phyloP scores from a whole-genome alignment of 2,329 filamentous ascomycete species.

The Hansfordia pulvinata region DNA sequence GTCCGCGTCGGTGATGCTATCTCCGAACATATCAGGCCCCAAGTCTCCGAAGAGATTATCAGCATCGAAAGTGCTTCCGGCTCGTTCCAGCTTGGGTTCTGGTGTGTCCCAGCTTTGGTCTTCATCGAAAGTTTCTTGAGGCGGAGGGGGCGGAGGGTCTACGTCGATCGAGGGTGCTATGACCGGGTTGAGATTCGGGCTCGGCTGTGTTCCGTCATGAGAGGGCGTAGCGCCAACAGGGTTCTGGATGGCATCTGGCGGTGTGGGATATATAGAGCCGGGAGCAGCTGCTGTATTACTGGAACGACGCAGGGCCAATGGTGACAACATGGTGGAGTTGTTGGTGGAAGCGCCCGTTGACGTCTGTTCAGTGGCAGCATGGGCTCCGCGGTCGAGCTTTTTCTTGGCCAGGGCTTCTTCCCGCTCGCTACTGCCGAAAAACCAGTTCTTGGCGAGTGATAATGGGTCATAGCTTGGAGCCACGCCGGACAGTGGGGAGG shows the following conservation, averaged over 20 bases:
- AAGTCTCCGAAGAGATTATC: constrained; percentile 56
- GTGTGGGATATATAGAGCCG: constrained; percentile 56
- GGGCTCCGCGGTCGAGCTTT: constrained; percentile 33
- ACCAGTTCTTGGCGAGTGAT: constrained; percentile 33
- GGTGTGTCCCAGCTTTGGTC: constrained; percentile 25
- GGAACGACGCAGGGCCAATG: constrained; percentile 33
- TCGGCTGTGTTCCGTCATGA: constrained; percentile 40
- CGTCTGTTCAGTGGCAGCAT: constrained; percentile 24
- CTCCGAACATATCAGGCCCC: constrained; percentile 57
- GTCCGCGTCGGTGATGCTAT: constrained; percentile 70
- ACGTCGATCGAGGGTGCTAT: constrained; percentile 19
- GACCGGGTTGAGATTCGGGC: constrained; percentile 32
- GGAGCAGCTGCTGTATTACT: constrained; percentile 26
- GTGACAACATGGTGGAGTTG: constrained; percentile 28
- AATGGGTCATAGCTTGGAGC: constrained; percentile 35
- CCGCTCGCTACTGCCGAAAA: constrained; percentile 25
- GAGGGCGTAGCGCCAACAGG: constrained; percentile 38
- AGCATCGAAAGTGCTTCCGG: constrained; percentile 28
- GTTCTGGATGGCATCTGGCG: constrained; percentile 50
- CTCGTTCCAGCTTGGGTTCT: constrained; percentile 31
- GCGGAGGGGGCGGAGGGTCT: constrained; percentile 18
- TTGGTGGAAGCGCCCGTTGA: too few relatives aligned
- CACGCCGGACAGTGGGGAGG: constrained; percentile 23
- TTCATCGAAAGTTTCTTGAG: constrained; percentile 18
- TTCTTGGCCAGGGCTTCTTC: constrained; percentile 33